Evolutionary conservation across 768 basidiomycete genomes (phyloP).

Genomic region (Xerocomellus amylosporus): DNA sequence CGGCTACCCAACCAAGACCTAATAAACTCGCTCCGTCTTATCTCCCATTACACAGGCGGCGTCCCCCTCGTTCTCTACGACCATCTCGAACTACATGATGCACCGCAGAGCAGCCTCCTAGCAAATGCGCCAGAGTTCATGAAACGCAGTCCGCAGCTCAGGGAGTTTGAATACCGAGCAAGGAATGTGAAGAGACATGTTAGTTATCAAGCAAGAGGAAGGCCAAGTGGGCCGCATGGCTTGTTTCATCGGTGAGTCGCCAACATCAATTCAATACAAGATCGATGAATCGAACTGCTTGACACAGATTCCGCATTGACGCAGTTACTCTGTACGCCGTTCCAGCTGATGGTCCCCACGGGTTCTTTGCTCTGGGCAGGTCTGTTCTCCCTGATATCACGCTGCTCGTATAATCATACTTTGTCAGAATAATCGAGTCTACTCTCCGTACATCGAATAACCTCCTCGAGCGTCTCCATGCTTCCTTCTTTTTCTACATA

Average conservation of each 20-base stretch:
- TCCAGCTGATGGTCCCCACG: constrained; percentile 89
- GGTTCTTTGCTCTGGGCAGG: constrained; percentile 91
- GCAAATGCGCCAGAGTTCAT: constrained; percentile 48
- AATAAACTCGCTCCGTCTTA: constrained; percentile 73
- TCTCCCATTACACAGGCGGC: constrained; percentile 68
- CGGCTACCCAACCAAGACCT: constrained; percentile 95
- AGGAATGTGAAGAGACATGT: constrained; percentile 70
- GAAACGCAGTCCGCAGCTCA: constrained; percentile 41
- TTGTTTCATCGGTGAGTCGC: constrained; percentile 73
- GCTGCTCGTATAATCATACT: neutral
- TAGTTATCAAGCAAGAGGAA: constrained; percentile 72
- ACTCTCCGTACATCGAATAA: constrained; percentile 90
- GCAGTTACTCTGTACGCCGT: constrained; percentile 88
- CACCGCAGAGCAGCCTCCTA: constrained; percentile 33
- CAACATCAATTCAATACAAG: constrained; percentile 16
- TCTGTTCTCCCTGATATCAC: constrained; percentile 34
- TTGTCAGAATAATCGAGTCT: constrained; percentile 74
- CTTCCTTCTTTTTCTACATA: constrained; percentile 97
- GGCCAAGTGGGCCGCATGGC: constrained; percentile 85
- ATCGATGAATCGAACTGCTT: neutral
- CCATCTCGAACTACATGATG: constrained; percentile 53
- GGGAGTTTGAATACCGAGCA: constrained; percentile 55
- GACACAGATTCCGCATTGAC: constrained; percentile 83
- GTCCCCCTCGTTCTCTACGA: constrained; percentile 84
- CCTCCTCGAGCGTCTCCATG: constrained; percentile 91